phyloP scores from a whole-genome alignment of 2,329 filamentous ascomycete genomes.

The Annulohypoxylon truncatum region DNA sequence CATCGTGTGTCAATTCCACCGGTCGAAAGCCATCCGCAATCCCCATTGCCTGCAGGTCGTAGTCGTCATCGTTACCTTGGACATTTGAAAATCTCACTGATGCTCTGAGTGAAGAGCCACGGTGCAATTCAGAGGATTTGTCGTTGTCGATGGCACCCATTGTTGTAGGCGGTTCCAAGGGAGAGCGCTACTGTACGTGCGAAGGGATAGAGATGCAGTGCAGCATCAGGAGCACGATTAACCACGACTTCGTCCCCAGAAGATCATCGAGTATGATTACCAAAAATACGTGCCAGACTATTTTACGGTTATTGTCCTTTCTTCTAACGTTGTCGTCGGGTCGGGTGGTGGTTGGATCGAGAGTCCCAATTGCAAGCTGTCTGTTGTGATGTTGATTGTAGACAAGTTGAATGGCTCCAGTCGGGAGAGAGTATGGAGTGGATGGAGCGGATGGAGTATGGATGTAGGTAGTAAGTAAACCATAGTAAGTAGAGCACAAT shows the following conservation, averaged over 20 bases:
- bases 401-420: conserved; percentile 26
- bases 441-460: not conserved
- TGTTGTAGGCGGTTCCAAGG: conserved; percentile 40
- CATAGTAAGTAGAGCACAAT: not conserved
- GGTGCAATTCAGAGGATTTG: conserved; percentile 55
- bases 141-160: conserved; percentile 56
- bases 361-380: conserved; percentile 40
- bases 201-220: conserved; percentile 42
- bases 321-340: conserved; percentile 11
- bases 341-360: conserved; percentile 27
- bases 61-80: conserved; percentile 59
- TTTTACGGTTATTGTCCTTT: conserved; percentile 11
- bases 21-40: conserved; percentile 57
- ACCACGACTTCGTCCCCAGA: conserved; percentile 41
- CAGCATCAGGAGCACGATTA: conserved; percentile 47
- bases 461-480: conserved; percentile 2
- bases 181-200: conserved; percentile 33
- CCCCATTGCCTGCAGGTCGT: conserved; percentile 61
- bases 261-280: conserved; percentile 44
- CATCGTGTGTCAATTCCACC: conserved; percentile 42
- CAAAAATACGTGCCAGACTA: conserved; percentile 12
- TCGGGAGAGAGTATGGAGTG: conserved; percentile 15
- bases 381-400: conserved; percentile 24
- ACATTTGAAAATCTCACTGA: conserved; percentile 54
- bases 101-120: conserved; percentile 57